Evolutionary conservation across 805 yeast species (phyloP), one percentile per base, ranked within the genome.

Genomic region (Barnettozyma sp.): DNA sequence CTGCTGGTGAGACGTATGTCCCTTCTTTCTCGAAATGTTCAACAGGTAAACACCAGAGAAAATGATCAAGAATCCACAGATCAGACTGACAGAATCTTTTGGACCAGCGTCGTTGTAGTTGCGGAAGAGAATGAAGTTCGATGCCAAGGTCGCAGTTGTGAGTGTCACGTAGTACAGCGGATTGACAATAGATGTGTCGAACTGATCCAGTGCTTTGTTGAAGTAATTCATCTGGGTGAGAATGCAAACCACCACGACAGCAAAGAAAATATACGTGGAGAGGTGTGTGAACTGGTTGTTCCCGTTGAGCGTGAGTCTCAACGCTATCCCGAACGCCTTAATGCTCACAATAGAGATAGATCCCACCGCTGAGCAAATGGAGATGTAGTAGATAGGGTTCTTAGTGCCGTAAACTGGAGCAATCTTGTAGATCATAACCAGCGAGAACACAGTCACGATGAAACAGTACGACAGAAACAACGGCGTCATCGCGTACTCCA

Each of bases 171-270:
- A 86, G 63, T 86, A 86, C 42, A 86, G 66, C 22, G 95, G 95
- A 58, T 86, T 86, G 38, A 86, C 95, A 48, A 86, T 83, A 0
- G 94, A 82, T 6, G 95, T 86, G 56, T 87, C 95, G 51, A 86
- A 86, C 58, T 84, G 95, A 49, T 88, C 95, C 53, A 86, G 68
- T 0, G 95, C 95, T 65, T 84, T 87, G 69, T 86, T 86, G 68
- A 86, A 84, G 57, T 83, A 86, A 64, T 84, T 86, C 95, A 86
- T 86, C 60, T 86, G 96, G 6, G 94, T 84, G 50, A 82, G 51
- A 47, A 86, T 87, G 60, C 95, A 86, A 27, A 81, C 70, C 7
- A 67, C 82, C 39, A 86, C 95, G 17, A 84, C 87, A 21, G 72
- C 46, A 23, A 84, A 71, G 67, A 86, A 86, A 39, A 87, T 65